Conservation (phyloP, 129 eudicot species). For the Arctium minus region DNA sequence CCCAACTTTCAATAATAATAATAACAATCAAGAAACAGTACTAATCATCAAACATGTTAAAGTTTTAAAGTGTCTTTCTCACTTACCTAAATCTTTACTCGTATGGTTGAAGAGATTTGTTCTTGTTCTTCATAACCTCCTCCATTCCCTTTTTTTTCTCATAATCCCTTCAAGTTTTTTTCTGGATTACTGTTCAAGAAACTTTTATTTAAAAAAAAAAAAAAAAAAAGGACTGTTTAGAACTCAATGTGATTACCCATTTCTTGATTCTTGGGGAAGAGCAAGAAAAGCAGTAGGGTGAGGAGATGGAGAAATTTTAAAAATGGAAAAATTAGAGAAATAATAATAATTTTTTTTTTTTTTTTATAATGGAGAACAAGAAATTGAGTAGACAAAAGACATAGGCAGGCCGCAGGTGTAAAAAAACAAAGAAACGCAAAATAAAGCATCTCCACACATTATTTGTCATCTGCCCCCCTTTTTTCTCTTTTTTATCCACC, state of each 20-base stretch:
- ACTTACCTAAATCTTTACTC: constrained; percentile 30
- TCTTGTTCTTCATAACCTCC: constrained; percentile 19
- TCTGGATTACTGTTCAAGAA: not conserved
- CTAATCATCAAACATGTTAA: constrained; percentile 23
- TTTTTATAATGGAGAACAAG: constrained; percentile 25
- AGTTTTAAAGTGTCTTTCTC: constrained; percentile 26
- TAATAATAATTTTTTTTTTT: not conserved
- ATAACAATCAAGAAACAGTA: constrained; percentile 1
- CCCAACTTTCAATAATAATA: constrained; percentile 37
- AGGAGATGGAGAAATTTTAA: constrained; percentile 2
- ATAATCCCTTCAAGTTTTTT: not conserved
- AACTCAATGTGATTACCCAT: constrained; percentile 36
- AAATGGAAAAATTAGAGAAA: not conserved
- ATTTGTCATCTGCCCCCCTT: constrained; percentile 26
- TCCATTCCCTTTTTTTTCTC: not conserved
- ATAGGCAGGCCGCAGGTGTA: constrained; percentile 37
- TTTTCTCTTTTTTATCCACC: constrained; percentile 34
- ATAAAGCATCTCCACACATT: constrained; percentile 68
- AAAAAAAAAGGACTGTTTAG: constrained; percentile 15
- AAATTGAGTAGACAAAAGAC: constrained; percentile 26
- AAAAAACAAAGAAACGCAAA: constrained; percentile 25
- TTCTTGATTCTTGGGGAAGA: constrained; percentile 29
- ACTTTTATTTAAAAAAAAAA: not conserved
- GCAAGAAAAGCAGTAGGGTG: constrained; percentile 19
- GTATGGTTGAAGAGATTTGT: constrained; percentile 22